Evolutionary conservation across 768 basidiomycete species (phyloP).

Genomic region (Pulveroboletus sp.): DNA sequence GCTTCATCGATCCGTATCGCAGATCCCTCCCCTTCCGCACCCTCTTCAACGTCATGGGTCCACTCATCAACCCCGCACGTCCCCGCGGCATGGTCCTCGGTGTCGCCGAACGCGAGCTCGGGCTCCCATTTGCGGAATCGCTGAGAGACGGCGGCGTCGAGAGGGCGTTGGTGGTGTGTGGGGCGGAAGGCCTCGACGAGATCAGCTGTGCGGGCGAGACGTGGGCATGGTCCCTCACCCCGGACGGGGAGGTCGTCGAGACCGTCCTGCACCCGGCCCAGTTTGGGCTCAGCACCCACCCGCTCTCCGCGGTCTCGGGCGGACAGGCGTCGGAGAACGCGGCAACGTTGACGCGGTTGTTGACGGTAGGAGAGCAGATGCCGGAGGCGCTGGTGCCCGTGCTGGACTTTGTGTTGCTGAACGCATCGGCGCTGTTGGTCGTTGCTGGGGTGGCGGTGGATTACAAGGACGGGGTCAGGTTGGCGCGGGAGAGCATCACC

Average conservation of each 20-base stretch:
- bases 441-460: conserved; percentile 72
- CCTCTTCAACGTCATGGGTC: conserved; percentile 93
- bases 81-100: conserved; percentile 91
- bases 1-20: conserved; percentile 76
- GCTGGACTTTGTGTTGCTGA: conserved; percentile 84
- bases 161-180: conserved; percentile 90
- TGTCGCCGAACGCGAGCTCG: conserved; percentile 78
- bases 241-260: conserved; percentile 60
- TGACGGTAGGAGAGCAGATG: conserved; percentile 53
- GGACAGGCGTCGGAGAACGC: conserved; percentile 81
- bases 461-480: conserved; percentile 63
- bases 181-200: conserved; percentile 88
- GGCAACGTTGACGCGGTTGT: conserved; percentile 57
- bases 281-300: conserved; percentile 74
- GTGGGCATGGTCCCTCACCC: conserved; percentile 69
- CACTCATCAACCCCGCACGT: conserved; percentile 85
- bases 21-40: conserved; percentile 89
- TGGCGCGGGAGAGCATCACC: conserved; percentile 58
- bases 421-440: conserved; percentile 83
- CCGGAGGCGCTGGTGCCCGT: conserved; percentile 58
- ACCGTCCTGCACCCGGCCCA: conserved; percentile 58
- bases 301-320: conserved; percentile 66
- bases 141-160: conserved; percentile 69
- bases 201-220: conserved; percentile 93
- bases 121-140: conserved; percentile 73